phyloP scores from a whole-genome alignment of 2,329 filamentous ascomycete species.

The Aspergillus proliferans region DNA sequence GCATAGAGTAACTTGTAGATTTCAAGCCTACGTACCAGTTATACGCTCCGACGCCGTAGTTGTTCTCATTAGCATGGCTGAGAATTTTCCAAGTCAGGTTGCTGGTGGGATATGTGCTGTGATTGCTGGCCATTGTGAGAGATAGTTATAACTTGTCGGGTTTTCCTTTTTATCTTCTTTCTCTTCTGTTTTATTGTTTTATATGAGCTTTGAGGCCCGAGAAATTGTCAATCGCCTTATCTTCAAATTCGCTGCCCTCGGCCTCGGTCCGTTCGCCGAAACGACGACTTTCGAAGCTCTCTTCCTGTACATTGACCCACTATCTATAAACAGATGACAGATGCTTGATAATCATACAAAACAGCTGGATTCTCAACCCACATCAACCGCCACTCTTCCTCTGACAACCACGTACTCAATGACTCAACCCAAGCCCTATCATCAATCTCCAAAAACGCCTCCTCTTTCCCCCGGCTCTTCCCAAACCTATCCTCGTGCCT shows the following conservation, averaged over 20 bases:
- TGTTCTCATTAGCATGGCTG: slow-evolving; percentile 44
- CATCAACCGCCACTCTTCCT: background rate
- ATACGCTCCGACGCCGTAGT: slow-evolving; percentile 49
- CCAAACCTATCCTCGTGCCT: background rate
- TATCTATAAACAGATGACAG: too few species aligned
- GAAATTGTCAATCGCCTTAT: too few species aligned
- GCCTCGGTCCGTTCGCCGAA: too few species aligned
- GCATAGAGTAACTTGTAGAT: too few species aligned
- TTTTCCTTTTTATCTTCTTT: too few species aligned
- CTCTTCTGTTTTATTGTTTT: too few species aligned
- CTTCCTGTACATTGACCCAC: too few species aligned
- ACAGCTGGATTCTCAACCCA: background rate
- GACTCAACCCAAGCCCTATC: background rate
- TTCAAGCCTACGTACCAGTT: slow-evolving; percentile 39
- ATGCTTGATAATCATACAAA: background rate
- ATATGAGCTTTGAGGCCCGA: too few species aligned
- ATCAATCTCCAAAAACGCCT: background rate
- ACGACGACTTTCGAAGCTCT: too few species aligned
- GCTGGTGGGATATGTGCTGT: background rate
- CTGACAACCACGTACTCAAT: background rate
- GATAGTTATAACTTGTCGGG: too few species aligned
- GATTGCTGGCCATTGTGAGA: too few species aligned
- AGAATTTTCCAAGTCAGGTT: slow-evolving; percentile 38
- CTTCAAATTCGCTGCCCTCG: too few species aligned
- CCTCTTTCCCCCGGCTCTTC: background rate